Conservation (phyloP, 1,284 basidiomycete species). For the Lentinula novae-zelandiae region DNA sequence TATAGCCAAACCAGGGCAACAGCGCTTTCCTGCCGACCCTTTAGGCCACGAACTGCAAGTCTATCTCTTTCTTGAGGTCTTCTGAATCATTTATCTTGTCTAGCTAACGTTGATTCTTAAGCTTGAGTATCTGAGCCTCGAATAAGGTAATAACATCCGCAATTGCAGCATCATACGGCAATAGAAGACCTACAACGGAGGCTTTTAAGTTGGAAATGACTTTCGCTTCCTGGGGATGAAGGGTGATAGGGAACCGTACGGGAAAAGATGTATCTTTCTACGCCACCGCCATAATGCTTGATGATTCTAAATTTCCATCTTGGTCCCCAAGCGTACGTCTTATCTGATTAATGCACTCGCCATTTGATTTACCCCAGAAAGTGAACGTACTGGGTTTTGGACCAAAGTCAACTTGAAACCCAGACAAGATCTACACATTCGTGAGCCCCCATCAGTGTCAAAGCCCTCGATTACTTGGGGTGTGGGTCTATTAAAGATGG, state of each 20-base stretch:
- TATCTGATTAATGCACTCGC: background rate
- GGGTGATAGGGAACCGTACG: background rate
- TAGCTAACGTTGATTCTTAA: too few relatives aligned
- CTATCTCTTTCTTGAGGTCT: too few relatives aligned
- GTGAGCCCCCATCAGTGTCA: background rate
- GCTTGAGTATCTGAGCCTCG: too few relatives aligned
- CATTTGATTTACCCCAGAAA: background rate
- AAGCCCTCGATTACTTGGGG: background rate
- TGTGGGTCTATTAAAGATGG: background rate
- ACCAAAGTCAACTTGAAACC: background rate
- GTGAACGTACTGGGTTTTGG: background rate
- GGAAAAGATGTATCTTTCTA: background rate
- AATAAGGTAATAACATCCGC: too few relatives aligned
- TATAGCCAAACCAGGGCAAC: too few relatives aligned
- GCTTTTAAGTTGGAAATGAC: background rate
- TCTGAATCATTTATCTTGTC: background rate
- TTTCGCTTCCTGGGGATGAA: background rate
- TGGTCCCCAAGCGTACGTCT: background rate
- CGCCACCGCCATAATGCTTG: background rate
- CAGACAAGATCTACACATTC: background rate
- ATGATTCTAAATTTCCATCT: background rate
- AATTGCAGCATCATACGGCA: too few relatives aligned
- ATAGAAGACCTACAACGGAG: background rate
- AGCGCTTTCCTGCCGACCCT: too few relatives aligned
- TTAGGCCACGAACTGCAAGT: too few relatives aligned